Evolutionary conservation across 2,329 filamentous ascomycete genomes (phyloP).

Genomic region (Stachybotrys elegans): DNA sequence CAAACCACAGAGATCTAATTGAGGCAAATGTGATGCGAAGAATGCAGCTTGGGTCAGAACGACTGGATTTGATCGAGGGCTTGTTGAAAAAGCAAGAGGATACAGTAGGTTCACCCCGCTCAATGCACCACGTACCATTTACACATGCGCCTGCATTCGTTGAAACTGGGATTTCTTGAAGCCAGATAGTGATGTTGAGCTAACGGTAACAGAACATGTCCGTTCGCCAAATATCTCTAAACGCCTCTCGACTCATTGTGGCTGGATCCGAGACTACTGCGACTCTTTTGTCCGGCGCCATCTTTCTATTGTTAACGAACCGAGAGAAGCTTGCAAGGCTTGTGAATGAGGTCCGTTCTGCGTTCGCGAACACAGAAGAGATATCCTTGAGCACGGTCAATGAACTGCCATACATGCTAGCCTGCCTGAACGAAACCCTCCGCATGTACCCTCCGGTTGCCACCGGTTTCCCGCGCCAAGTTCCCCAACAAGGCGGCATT

Average conservation of each 20-base stretch:
- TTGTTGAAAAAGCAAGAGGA: too few species aligned
- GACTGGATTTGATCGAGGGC: background rate
- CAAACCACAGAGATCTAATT: too few species aligned
- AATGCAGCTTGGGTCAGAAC: background rate
- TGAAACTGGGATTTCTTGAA: background rate
- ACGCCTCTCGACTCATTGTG: background rate
- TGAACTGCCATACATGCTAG: background rate
- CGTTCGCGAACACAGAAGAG: background rate
- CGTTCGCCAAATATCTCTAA: background rate
- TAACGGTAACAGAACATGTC: background rate
- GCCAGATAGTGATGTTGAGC: background rate
- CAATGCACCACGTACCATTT: too few species aligned
- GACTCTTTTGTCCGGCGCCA: background rate
- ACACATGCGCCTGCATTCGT: too few species aligned
- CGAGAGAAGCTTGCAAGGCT: background rate
- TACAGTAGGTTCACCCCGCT: background rate
- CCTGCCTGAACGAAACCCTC: background rate
- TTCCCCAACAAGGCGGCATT: background rate
- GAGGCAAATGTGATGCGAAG: too few species aligned
- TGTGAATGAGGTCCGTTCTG: background rate
- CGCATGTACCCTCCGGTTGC: background rate
- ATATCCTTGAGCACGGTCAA: background rate
- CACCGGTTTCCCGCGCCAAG: background rate
- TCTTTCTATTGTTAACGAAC: background rate
- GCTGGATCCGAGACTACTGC: slow-evolving; percentile 1